Evolutionary conservation across 2,329 filamentous ascomycete genomes (phyloP).

Genomic region (Colletotrichum spaethianum): DNA sequence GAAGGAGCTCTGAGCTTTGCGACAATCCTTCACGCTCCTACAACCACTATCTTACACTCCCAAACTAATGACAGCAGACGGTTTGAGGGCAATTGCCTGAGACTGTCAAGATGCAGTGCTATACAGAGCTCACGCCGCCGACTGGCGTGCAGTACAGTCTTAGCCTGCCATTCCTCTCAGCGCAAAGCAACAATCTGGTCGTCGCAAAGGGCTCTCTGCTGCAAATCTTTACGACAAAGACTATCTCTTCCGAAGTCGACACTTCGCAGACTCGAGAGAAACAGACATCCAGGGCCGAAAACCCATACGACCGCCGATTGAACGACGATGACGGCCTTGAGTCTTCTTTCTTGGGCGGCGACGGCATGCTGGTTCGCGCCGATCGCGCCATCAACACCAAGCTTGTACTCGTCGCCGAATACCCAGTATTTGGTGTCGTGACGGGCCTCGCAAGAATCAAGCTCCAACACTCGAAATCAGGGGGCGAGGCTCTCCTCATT

Average conservation of each 20-base stretch:
- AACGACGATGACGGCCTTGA: constrained; percentile 76
- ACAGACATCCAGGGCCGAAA: constrained; percentile 58
- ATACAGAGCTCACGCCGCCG: constrained; percentile 94
- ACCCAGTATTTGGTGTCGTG: constrained; percentile 85
- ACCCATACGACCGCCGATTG: constrained; percentile 66
- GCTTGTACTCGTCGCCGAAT: constrained; percentile 88
- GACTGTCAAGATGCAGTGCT: constrained; percentile 85
- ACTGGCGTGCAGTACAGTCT: constrained; percentile 94
- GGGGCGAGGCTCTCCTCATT: constrained; percentile 86
- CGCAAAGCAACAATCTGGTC: constrained; percentile 85
- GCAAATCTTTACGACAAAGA: constrained; percentile 87
- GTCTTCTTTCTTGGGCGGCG: constrained; percentile 75
- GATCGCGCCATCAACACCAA: constrained; percentile 79
- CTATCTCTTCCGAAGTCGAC: constrained; percentile 75
- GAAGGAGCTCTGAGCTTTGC: constrained; percentile 23
- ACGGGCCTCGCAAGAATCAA: constrained; percentile 87
- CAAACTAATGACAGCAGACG: constrained; percentile 34
- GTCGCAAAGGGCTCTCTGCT: constrained; percentile 94
- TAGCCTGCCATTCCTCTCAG: constrained; percentile 81
- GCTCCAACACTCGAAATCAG: constrained; percentile 79
- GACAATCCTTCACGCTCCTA: constrained; percentile 8
- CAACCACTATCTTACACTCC: constrained; percentile 3
- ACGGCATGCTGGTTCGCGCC: constrained; percentile 72
- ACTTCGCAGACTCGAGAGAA: constrained; percentile 54
- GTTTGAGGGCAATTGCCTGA: constrained; percentile 45